Base-by-base conservation (phyloP, 2,329 filamentous ascomycete species). In the Beauveria sp. region DNA sequence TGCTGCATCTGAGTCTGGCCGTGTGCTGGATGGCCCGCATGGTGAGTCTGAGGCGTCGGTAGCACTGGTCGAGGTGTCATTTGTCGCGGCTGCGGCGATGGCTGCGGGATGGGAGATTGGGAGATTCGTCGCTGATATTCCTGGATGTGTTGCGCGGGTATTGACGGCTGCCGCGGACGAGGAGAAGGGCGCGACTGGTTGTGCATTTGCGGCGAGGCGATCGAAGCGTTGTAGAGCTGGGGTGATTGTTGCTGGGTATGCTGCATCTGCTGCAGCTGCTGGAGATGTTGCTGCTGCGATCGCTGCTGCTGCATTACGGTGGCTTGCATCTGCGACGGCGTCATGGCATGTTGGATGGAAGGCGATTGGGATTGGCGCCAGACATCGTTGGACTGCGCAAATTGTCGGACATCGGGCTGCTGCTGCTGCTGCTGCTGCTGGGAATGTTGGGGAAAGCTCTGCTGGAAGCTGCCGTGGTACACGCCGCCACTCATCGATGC, bases 231-330 rank as follows among this genome's bases (percentile, higher is more conserved):
- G 50, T 61, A 61, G 22, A 61, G 49, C 18, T 49, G 59, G 9
- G 63, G 65, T 63, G 63, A 68, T 49, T 61, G 68, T 16, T 70
- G 68, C 60, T 73, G 69, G 5, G 69, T 68, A 28, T 72, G 71
- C 3, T 69, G 69, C 52, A 57, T 56, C 71, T 71, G 67, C 20
- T 69, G 69, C 62, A 64, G 63, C 64, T 71, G 71, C 14, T 71
- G 71, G 3, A 65, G 64, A 66, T 59, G 74, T 54, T 65, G 63
- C 43, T 67, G 66, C 34, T 70, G 73, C 28, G 53, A 57, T 46
- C 43, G 53, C 48, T 62, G 60, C 48, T 58, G 53, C 48, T 72
- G 70, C 43, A 61, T 61, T 22, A 61, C 34, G 20, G 53, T 55
- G 22, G 56, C 63, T 56, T 66, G 64, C 6, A 57, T 52, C 8